Evolutionary conservation across 208 protist genomes (phyloP), one percentile per base, ranked within the genome.

Genomic region (Trypanosoma platydactyli): DNA sequence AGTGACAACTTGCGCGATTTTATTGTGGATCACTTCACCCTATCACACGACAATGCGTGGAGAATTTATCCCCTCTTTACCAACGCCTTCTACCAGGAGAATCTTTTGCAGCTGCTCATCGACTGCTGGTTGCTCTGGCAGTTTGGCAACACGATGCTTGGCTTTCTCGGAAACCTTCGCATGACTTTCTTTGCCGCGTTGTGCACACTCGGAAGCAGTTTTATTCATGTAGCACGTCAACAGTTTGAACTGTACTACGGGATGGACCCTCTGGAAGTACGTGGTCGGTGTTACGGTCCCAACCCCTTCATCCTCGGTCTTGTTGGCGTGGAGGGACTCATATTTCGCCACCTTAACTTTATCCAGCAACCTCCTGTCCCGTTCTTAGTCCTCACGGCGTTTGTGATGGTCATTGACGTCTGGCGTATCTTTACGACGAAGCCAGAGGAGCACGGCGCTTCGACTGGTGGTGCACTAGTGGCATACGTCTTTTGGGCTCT

Each of bases 281-380:
- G 89, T 54, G 89, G 89, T 6, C 84, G 86, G 42, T 92, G 86
- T 75, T 95, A 93, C 77, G 89, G 89, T 13, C 83, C 83, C 0
- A 95, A 93, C 66, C 74, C 89, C 6, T 88, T 95, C 71, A 95
- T 95, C 59, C 86, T 95, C 76, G 89, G 89, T 16, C 79, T 93
- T 53, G 80, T 95, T 49, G 78, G 79, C 20, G 78, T 95, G 13
- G 89, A 95, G 62, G 89, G 89, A 7, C 79, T 93, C 48, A 92
- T 95, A 49, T 95, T 95, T 71, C 86, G 89, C 12, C 89, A 95
- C 64, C 79, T 95, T 18, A 95, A 92, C 81, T 93, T 95, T 63
- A 86, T 93, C 51, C 86, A 93, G 81, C 86, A 93, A 75, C 89
- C 89, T n/a, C 89, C 89, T 12, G 81, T 95, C 24, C 89, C 89